Evolutionary conservation across 140 eudicot species (phyloP), one percentile per base, ranked within the genome.

Genomic region (Anethum foeniculum): DNA sequence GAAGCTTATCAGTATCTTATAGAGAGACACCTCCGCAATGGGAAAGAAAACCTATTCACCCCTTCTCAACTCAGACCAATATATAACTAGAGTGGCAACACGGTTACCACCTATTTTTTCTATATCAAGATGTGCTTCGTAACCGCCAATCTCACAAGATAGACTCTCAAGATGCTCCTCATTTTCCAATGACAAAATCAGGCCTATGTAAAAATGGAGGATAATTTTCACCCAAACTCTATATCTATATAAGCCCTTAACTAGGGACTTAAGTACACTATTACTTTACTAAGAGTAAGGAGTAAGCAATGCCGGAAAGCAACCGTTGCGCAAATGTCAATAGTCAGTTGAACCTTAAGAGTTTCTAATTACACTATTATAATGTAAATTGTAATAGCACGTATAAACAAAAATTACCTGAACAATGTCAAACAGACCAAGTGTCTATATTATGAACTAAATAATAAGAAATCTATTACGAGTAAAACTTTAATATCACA

Each of bases 21-120:
- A 0, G 75, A 41, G 71, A 27, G 56, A n/a, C 84, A 88, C 91
- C 90, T 91, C 93, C 21, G 91, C 85, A 47, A 79, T 49, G 1
- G 97, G 97, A 71, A 91, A 93, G 81, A 93, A 89, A 1, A 93
- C 91, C 83, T 94, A 97, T 71, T 97, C 97, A 41, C 97, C 99
- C 80, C 80, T 86, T 88, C 19, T 71, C 87, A 64, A 94, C 97
- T 94, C 76, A 27, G 97, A 90, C 48, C 90, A 75, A 86, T 92
- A 94, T 93, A 94, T 90, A 75, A 94, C 97, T 43, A 92, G 97
- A 43, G 97, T 92, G 75, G 97, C 96, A 68, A 94, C 85, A 27
- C 90, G 88, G 74, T 94, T 96, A 77, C 99, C 97, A 38, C 97
- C 98, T 75, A 76, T 85, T 73, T 90, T 88, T 84, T 90, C 97